Base-by-base conservation (phyloP, 2,329 filamentous ascomycete genomes). In the Nectriaceae sp. region DNA sequence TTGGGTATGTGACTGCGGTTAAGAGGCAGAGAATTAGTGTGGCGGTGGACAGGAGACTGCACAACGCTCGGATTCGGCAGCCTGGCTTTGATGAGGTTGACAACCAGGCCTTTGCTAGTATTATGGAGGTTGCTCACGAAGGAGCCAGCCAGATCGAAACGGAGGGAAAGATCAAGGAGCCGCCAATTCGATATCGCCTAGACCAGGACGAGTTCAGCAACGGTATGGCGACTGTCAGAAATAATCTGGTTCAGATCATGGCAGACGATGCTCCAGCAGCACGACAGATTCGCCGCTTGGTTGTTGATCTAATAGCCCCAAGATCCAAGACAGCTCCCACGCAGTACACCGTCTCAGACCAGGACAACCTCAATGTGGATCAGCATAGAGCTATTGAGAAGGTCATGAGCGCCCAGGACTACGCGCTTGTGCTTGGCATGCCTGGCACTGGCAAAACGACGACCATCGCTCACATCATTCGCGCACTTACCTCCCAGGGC, bases 161-260 rank as follows among this genome's bases (percentile, higher is more conserved):
- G 4, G 69, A 80, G 35, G 75, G 72, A 21, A 79, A 75, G 56
- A 75, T 77, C 55, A 75, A 77, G 49, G 74, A 77, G 47, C 68
- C 78, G 4, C 81, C 81, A 4, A 72, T 88, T 5, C 77, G 83
- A 41, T 99, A 96, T 62, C 87, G 94, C 20, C 76, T 99, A 4
- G 94, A 99, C 70, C 97, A 97, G 66, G 94, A 99, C 62, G 94
- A 99, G 65, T 99, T 99, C 70, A 96, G 90, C 70, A 97, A 96
- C 62, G 94, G 94, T 48, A 96, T 99, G 90, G 91, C 94, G 3
- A 88, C 88, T 22, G 89, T 96, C 39, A 85, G 94, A 44, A 97
- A 96, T 70, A 99, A 97, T 59, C 79, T 99, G 1, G 83, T 97
- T 24, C 89, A 92, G 57, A 82, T 96, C 61, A 97, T 99, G 92